Evolutionary conservation across 2,329 filamentous ascomycete species (phyloP).

Genomic region (Davidsoniella eucalypti): DNA sequence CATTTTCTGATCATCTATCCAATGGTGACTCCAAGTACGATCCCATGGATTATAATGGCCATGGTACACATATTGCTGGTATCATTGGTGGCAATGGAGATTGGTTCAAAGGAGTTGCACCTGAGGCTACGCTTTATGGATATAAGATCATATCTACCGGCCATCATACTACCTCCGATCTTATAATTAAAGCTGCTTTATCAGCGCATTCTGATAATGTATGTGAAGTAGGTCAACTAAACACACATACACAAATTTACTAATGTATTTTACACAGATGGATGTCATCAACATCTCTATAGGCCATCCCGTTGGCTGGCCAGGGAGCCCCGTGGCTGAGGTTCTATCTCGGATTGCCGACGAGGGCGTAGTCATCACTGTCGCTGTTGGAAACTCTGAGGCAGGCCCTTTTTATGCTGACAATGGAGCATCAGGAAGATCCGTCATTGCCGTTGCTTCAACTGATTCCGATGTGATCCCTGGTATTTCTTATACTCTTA

Average conservation of each 20-base stretch:
- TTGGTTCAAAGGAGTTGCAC: slow-evolving; percentile 15
- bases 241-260: too few relatives aligned
- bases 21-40: slow-evolving; percentile 14
- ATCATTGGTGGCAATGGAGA: slow-evolving; percentile 15
- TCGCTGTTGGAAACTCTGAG: slow-evolving; percentile 32
- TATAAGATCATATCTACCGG: slow-evolving; percentile 8
- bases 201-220: too few relatives aligned
- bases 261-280: too few relatives aligned
- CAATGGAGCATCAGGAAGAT: slow-evolving; percentile 24
- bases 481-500: background rate
- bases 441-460: slow-evolving; percentile 29
- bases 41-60: slow-evolving; percentile 14
- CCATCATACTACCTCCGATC: too few relatives aligned
- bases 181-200: too few relatives aligned
- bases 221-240: too few relatives aligned
- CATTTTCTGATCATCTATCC: slow-evolving; percentile 12
- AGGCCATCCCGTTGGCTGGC: too few relatives aligned
- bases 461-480: slow-evolving; percentile 12
- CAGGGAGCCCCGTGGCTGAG: too few relatives aligned
- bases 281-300: too few relatives aligned
- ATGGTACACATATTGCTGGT: slow-evolving; percentile 22
- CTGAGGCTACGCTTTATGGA: slow-evolving; percentile 14
- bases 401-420: slow-evolving; percentile 30
- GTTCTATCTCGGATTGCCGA: too few relatives aligned
- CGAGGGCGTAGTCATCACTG: slow-evolving; percentile 32